Conservation (phyloP, 148 eudicot genomes). For the Amaranthus hypochondriacus region DNA sequence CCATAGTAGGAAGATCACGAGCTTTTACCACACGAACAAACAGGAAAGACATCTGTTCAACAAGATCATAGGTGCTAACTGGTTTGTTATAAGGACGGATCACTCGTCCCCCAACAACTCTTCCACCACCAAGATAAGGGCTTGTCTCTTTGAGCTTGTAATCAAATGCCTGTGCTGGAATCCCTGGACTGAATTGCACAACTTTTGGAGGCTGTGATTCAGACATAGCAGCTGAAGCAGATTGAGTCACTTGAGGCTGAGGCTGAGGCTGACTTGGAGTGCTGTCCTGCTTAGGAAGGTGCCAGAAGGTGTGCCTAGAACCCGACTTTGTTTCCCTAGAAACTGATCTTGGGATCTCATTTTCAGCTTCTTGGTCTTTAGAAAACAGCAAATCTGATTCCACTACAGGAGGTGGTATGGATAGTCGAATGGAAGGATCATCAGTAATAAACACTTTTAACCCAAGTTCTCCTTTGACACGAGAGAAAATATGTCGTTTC, state of each 20-base stretch:
- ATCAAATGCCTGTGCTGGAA: slow-evolving; percentile 39
- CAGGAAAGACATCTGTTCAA: slow-evolving; percentile 72
- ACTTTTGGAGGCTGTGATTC: slow-evolving; percentile 35
- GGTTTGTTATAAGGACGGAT: slow-evolving; percentile 37
- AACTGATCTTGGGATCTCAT: slow-evolving; percentile 18
- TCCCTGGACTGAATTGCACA: slow-evolving; percentile 31
- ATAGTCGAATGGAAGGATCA: slow-evolving; percentile 42
- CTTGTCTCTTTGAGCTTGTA: slow-evolving; percentile 72
- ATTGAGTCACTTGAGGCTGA: slow-evolving; percentile 20
- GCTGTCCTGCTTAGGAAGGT: slow-evolving; percentile 28
- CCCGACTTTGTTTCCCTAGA: slow-evolving; percentile 28
- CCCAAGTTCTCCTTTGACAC: slow-evolving; percentile 79
- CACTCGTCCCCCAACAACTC: slow-evolving; percentile 64
- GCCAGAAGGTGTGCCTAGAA: slow-evolving; percentile 36
- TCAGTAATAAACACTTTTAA: slow-evolving; percentile 64
- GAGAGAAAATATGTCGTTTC: slow-evolving; percentile 52
- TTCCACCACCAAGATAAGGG: slow-evolving; percentile 84
- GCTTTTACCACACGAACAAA: slow-evolving; percentile 86
- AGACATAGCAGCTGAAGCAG: slow-evolving; percentile 22
- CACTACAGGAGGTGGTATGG: slow-evolving; percentile 41
- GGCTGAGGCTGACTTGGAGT: slow-evolving; percentile 16
- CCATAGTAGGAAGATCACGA: slow-evolving; percentile 66
- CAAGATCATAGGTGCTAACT: slow-evolving; percentile 68
- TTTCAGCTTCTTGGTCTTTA: slow-evolving; percentile 17
- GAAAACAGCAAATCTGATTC: slow-evolving; percentile 28